Conservation (phyloP, 192 early-diverging fungal genomes). For the Lobosporangium transversale region DNA sequence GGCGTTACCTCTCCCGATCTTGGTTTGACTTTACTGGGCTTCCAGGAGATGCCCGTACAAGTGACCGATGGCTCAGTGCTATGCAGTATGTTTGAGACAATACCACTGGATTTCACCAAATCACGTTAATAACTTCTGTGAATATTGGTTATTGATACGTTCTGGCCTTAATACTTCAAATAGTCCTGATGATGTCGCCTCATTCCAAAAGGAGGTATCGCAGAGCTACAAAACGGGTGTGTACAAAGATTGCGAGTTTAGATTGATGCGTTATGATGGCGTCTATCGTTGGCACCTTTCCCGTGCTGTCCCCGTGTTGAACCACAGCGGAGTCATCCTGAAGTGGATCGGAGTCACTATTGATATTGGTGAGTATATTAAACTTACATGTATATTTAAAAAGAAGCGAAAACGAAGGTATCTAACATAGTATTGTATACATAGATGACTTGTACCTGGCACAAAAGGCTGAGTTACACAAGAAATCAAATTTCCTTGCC, state of each 20-base stretch:
- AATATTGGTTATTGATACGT: no score
- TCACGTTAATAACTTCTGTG: no score
- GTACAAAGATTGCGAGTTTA: conserved; percentile 51
- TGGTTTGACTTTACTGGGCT: conserved; percentile 51
- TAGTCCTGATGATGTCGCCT: conserved; percentile 48
- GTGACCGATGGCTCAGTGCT: conserved; percentile 47
- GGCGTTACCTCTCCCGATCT: conserved; percentile 40
- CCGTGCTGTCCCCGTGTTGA: conserved; percentile 34
- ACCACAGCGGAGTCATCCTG: conserved; percentile 38
- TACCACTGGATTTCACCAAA: neutral
- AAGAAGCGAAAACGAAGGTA: no score
- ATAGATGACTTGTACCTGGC: conserved; percentile 52
- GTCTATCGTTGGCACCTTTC: conserved; percentile 51
- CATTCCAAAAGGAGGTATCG: conserved; percentile 48
- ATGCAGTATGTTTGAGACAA: conserved; percentile 41
- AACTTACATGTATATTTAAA: no score
- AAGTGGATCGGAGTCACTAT: conserved; percentile 51
- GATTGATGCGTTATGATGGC: conserved; percentile 49
- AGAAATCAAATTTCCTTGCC: conserved; percentile 60
- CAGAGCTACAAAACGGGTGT: conserved; percentile 52
- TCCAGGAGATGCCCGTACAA: conserved; percentile 37
- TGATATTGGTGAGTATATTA: conserved; percentile 32
- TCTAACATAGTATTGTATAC: no score
- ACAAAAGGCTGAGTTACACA: conserved; percentile 53
- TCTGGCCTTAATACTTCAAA: no score